Base-by-base conservation (phyloP, 2,329 filamentous ascomycete genomes). In the Rhynchosporium secalis region DNA sequence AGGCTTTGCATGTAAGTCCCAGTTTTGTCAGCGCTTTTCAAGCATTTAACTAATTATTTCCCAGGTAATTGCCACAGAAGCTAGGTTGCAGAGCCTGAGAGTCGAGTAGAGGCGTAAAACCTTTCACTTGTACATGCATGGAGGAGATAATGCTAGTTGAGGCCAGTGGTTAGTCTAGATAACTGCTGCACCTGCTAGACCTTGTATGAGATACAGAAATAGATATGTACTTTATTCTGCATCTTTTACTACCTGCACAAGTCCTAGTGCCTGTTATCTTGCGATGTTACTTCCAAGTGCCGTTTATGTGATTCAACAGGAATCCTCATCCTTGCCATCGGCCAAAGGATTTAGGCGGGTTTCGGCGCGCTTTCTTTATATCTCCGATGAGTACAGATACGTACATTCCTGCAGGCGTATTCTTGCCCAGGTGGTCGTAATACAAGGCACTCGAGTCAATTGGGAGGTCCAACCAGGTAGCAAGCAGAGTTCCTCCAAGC, bases 1-100 rank as follows among this genome's bases (percentile, higher is more conserved):
- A 99, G 79, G 95, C 95, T 72, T 82, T 99, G 72, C 95, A 99
- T 77, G 95, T 96, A 78, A 86, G 88, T 84, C 41, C 26, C 40
- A 1, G 12, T 56, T n/a, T 12, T 49, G 52, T 6, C 7, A 28
- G 45, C 20, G 20, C 1, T 3, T 20, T 31, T 40, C 51, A 31
- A 28, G 15, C 48, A 38, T 49, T 54, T 65, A 70, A 69, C n/a
- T 57, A 33, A 46, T 41, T 56, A 48, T 40, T 2, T 29, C n/a
- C 56, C 70, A 93, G 90, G 87, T 96, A 62, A 96, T 96, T 78
- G 87, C 92, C 69, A 91, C 92, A 4, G 92, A 97, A 79, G 93
- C 93, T 46, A 85, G 93, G 71, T 80, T 97, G 71, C 91, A 95
- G 79, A 96, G 91, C 77, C 78, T 97, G 76, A 86, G 90, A 73